These are phyloP conservation scores for Pseudogymnoascus sp. DNA, from an alignment of 2,329 filamentous ascomycete genomes.

Conservation along the genomic window DNA sequence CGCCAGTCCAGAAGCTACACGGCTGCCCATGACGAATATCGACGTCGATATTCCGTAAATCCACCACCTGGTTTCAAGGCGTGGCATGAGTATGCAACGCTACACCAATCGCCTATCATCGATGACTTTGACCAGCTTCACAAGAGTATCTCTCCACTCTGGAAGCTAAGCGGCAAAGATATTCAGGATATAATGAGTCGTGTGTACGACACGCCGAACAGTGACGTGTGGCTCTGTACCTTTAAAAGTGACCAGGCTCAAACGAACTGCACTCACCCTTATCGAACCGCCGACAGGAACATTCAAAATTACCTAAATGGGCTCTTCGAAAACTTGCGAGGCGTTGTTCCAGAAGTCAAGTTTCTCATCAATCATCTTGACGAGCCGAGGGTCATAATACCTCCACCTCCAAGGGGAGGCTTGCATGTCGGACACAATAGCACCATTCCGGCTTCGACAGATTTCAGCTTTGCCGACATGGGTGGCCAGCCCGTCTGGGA, in stretches of 20 bases:
- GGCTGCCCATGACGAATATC: conserved; percentile 58
- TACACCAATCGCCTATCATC: conserved; percentile 37
- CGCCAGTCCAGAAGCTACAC: conserved; percentile 68
- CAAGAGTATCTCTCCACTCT: conserved; percentile 34
- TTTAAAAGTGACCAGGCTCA: conserved; percentile 11
- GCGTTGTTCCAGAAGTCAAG: conserved; percentile 30
- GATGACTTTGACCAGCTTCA: conserved; percentile 42
- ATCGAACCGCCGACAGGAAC: conserved; percentile 29
- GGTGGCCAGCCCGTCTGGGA: conserved; percentile 27
- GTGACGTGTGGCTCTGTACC: background rate
- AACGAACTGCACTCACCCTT: conserved; percentile 30
- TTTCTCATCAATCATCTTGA: conserved; percentile 42
- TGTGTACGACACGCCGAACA: background rate
- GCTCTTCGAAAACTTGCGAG: conserved; percentile 22
- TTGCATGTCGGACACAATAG: background rate
- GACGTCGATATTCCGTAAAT: conserved; percentile 33
- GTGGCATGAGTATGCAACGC: conserved; percentile 38
- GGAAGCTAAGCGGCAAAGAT: conserved; percentile 31
- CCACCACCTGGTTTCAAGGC: conserved; percentile 39
- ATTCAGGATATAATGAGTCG: conserved; percentile 12
- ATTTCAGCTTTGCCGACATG: conserved; percentile 24
- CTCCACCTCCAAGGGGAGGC: background rate
- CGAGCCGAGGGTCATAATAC: conserved; percentile 35
- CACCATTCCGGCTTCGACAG: background rate
- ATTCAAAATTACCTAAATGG: conserved; percentile 28